phyloP scores from a whole-genome alignment of 306 rosid species.

The Fragaria iinumae region DNA sequence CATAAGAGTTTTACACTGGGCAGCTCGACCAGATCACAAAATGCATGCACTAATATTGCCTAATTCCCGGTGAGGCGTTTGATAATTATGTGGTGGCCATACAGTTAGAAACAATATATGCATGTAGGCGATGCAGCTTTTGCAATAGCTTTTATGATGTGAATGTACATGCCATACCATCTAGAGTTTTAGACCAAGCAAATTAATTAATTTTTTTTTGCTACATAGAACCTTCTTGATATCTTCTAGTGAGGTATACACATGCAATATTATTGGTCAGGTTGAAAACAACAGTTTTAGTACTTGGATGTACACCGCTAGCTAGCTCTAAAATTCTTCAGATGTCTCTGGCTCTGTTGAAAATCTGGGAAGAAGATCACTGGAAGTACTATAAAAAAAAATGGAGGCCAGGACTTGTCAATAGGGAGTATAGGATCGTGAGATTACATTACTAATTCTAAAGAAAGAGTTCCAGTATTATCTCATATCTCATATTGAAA shows the following conservation, averaged over 20 bases:
- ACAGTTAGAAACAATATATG: background rate
- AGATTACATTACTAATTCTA: background rate
- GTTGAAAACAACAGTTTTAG: slow-evolving; percentile 1
- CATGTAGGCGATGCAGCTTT: background rate
- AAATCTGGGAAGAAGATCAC: background rate
- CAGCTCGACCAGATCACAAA: too few relatives aligned
- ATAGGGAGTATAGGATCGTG: background rate
- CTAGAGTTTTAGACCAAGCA: background rate
- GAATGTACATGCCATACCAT: background rate
- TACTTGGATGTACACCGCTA: background rate
- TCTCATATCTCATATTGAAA: background rate
- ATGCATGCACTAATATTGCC: too few relatives aligned
- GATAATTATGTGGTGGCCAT: too few relatives aligned
- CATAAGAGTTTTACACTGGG: too few relatives aligned
- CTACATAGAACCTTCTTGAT: background rate
- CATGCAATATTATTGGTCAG: background rate
- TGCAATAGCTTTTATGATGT: background rate
- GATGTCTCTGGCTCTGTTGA: background rate
- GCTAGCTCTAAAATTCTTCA: background rate
- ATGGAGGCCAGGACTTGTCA: background rate
- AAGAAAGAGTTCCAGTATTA: background rate
- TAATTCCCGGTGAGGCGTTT: too few relatives aligned
- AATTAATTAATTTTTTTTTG: background rate
- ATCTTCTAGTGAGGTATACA: background rate
- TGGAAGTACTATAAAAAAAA: background rate